phyloP scores from a whole-genome alignment of 2,329 filamentous ascomycete genomes.

The Penicillium crustosum region DNA sequence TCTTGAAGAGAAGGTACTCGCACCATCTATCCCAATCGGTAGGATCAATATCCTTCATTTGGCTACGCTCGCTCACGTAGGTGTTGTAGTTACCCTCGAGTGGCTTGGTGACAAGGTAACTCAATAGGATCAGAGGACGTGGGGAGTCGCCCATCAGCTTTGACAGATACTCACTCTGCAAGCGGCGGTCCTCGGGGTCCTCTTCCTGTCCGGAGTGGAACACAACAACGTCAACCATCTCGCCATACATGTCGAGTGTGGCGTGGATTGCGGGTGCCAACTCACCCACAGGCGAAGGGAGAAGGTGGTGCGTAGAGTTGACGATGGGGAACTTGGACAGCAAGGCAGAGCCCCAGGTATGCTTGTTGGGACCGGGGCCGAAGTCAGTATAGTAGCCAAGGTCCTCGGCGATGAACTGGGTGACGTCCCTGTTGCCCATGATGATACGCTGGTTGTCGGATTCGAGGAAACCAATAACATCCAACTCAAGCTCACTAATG shows the following conservation, averaged over 20 bases:
- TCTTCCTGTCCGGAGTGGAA: constrained; percentile 99
- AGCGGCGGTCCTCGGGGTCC: constrained; percentile 83
- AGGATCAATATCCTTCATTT: constrained; percentile 93
- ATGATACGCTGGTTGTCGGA: constrained; percentile 95
- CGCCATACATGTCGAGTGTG: constrained; percentile 90
- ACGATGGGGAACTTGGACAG: constrained; percentile 97
- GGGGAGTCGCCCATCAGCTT: constrained; percentile 81
- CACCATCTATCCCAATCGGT: constrained; percentile 98
- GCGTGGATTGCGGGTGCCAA: constrained; percentile 94
- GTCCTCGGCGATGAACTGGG: constrained; percentile 92
- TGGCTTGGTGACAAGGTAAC: constrained; percentile 89
- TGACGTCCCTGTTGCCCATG: constrained; percentile 97
- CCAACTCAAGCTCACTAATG: constrained; percentile 91
- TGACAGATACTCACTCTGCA: constrained; percentile 83
- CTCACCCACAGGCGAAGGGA: constrained; percentile 91
- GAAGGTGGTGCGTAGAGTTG: constrained; percentile 92
- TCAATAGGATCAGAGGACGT: constrained; percentile 80
- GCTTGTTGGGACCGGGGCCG: constrained; percentile 95
- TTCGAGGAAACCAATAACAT: constrained; percentile 92
- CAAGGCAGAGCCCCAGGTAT: constrained; percentile 92
- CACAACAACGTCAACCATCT: constrained; percentile 88
- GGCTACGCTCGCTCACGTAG: constrained; percentile 76
- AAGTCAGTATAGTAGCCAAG: constrained; percentile 99
- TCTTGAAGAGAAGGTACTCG: constrained; percentile 97
- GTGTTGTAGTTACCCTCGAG: constrained; percentile 94